Evolutionary conservation across 306 rosid genomes (phyloP).

Genomic region (Adenanthera pavonina): DNA sequence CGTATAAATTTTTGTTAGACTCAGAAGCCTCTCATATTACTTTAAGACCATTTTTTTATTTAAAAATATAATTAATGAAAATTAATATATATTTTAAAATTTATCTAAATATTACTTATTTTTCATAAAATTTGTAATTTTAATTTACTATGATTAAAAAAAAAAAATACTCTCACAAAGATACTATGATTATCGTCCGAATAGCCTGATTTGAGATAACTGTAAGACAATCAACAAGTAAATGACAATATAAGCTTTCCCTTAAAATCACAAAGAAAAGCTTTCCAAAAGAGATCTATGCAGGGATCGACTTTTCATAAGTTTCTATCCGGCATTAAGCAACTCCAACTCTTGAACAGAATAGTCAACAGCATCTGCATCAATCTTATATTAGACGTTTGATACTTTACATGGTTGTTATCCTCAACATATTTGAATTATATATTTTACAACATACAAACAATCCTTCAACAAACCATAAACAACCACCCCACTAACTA

Average conservation of each 20-base stretch:
- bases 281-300: not conserved
- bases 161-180: no score
- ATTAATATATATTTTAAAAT: no score
- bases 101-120: no score
- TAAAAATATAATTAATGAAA: no score
- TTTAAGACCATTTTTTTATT: no score
- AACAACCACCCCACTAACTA: conserved; percentile 25
- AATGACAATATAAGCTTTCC: not conserved
- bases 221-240: not conserved
- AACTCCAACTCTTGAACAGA: not conserved
- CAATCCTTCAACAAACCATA: conserved; percentile 6
- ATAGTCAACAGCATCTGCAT: not conserved
- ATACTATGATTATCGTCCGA: no score
- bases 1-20: no score
- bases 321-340: not conserved
- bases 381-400: not conserved
- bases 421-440: not conserved
- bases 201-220: no score
- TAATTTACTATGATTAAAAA: no score
- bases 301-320: not conserved
- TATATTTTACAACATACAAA: conserved; percentile 19
- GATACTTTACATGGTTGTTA: conserved; percentile 23
- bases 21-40: no score
- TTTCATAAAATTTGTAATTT: no score
- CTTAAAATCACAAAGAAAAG: not conserved